A percentile compares a stretch with the other conserved stretches of the same genome.
Evolutionary conservation across 108 stramenopile species (phyloP).

Genomic region (Chaetoceros tenuissimus): DNA sequence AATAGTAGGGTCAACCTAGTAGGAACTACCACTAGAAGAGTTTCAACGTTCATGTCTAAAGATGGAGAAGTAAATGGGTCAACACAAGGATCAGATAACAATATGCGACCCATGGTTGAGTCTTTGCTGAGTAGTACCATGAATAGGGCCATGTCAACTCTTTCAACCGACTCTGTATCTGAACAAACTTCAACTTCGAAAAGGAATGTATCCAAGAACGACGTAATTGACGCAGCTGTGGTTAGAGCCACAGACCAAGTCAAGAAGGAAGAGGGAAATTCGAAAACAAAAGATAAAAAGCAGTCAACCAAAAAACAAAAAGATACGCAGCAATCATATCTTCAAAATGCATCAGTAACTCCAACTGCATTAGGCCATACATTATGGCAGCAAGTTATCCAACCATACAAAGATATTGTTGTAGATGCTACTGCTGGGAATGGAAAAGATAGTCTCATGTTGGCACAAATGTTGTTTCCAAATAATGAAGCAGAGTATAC

Average conservation of each 20-base stretch:
- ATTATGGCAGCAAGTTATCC: slow-evolving; percentile 47
- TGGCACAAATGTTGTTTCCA: slow-evolving; percentile 52
- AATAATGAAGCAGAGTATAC: neutral
- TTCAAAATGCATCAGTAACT: slow-evolving; percentile 48
- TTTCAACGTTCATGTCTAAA: no score
- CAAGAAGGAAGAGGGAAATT: neutral
- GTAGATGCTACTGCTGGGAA: slow-evolving; percentile 85
- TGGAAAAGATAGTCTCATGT: slow-evolving; percentile 48
- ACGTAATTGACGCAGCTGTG: neutral
- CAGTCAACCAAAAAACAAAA: neutral
- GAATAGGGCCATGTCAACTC: neutral
- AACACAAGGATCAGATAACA: no score
- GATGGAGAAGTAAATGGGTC: no score
- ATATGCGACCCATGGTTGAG: neutral
- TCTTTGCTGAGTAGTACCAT: neutral
- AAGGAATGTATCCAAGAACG: neutral
- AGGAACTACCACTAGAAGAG: no score
- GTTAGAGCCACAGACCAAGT: neutral
- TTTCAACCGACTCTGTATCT: neutral
- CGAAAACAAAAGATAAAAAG: neutral
- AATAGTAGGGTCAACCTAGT: no score
- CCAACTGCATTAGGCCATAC: slow-evolving; percentile 64
- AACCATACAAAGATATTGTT: slow-evolving; percentile 44
- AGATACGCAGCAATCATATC: slow-evolving; percentile 25
- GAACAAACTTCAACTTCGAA: neutral